Evolutionary conservation across 2,329 filamentous ascomycete species (phyloP), one percentile per base, ranked within the genome.

Genomic region (Lachnellula occidentalis): DNA sequence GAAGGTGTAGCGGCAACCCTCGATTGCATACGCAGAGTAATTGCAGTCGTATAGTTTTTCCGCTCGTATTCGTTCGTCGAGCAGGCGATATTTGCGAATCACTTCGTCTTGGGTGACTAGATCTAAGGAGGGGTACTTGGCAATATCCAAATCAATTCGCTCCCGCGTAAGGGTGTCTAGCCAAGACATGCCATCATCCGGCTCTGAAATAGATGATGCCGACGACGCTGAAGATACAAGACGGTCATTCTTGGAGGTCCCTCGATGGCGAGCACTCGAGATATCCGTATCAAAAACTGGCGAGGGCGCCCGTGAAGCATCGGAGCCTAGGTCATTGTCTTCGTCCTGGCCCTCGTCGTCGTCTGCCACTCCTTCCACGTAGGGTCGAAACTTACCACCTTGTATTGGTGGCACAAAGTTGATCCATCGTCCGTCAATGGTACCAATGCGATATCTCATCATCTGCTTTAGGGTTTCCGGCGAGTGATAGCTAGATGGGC

Each of bases 341-440:
- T 45, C 70, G 48, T 71, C 72, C 34, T 72, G 69, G 45, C 73
- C 70, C 7, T 72, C 69, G 24, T 73, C 68, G 46, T 60, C 60
- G 15, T 69, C 64, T 41, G 43, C 27, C 14, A 49, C 37, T n/a
- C 58, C 61, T 58, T 78, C 72, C 50, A 71, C 68, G 57, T 77
- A 77, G 21, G 74, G 72, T 61, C 86, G 80, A 71, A 92, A 95
- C 55, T 79, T 78, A 42, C 92, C 92, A 54, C 91, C 92, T 71
- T 97, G 92, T 50, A 97, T 92, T 0, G 94, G 92, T 4, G 94
- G 92, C 6, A 88, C 66, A 68, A 96, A 95, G 71, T 96, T 96
- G 58, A 76, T 75, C 94, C 94, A 99, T 58, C 75, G 76, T 31
- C 90, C 89, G 67, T 94, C 81, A 55, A 95, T 82, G 59, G 79